Percentiles rank a stretch among this genome's conserved stretches.
Conservation (phyloP, 176 grass and related monocot species). For the Carex myosuroides region DNA sequence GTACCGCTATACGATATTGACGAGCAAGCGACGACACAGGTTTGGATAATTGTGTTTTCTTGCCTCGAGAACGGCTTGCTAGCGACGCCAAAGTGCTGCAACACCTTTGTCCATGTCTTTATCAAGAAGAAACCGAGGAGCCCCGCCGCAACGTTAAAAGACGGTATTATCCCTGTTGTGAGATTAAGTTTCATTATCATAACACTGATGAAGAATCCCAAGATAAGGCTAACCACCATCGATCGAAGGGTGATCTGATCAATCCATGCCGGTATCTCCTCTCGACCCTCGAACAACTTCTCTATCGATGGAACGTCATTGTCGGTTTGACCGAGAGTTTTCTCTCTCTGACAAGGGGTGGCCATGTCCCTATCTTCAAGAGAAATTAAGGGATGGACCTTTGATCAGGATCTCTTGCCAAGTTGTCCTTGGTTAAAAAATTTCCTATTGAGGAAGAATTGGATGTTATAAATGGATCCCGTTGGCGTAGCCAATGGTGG, state of each 20-base stretch:
- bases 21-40: slow-evolving; percentile 76
- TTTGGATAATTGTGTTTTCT: slow-evolving; percentile 86
- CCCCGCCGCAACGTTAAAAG: slow-evolving; percentile 50
- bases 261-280: slow-evolving; percentile 46
- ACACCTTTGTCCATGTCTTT: slow-evolving; percentile 50
- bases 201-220: slow-evolving; percentile 70
- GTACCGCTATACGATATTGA: slow-evolving; percentile 49
- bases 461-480: not conserved
- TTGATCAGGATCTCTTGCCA: not conserved
- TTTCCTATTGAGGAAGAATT: not conserved
- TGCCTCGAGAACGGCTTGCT: slow-evolving; percentile 63
- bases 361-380: slow-evolving; percentile 2
- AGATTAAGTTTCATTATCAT: slow-evolving; percentile 91
- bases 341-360: not conserved
- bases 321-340: not conserved
- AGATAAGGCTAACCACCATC: slow-evolving; percentile 42
- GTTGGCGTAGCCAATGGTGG: not conserved
- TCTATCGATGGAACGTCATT: slow-evolving; percentile 42
- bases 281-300: slow-evolving; percentile 43
- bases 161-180: slow-evolving; percentile 53
- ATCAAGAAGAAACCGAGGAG: slow-evolving; percentile 73
- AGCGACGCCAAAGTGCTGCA: slow-evolving; percentile 46
- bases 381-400: not conserved
- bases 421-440: not conserved
- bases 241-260: slow-evolving; percentile 61